Evolutionary conservation across 139 green algal genomes (phyloP).

Genomic region (Chlorella sp.): DNA sequence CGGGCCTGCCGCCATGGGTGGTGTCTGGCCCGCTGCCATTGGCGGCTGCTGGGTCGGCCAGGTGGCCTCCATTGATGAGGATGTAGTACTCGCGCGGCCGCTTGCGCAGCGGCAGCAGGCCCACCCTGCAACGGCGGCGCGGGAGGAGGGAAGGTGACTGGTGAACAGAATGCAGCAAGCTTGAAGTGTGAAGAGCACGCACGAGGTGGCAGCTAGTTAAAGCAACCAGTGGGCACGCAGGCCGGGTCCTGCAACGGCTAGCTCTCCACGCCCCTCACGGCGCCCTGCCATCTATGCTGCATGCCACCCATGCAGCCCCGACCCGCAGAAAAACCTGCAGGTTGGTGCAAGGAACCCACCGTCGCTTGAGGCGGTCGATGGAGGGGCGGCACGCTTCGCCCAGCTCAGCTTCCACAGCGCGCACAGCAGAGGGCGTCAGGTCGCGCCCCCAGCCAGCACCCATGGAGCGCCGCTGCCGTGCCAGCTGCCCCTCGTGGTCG

Average conservation of each 20-base stretch:
- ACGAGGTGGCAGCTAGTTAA: too few relatives aligned
- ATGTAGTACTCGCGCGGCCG: constrained; percentile 25
- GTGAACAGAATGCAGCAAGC: not conserved
- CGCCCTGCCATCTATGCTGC: not conserved
- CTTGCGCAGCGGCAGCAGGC: constrained; percentile 41
- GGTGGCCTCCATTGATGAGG: not conserved
- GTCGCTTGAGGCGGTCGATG: constrained; percentile 40
- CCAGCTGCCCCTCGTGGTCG: constrained; percentile 37
- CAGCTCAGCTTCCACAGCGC: constrained; percentile 37
- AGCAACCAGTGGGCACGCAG: too few relatives aligned
- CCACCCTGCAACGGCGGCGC: constrained; percentile 22
- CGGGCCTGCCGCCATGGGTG: not conserved
- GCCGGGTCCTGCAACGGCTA: not conserved
- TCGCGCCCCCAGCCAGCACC: constrained; percentile 30
- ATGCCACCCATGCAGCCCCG: not conserved
- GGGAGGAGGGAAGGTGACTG: too few relatives aligned
- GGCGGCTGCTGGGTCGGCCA: not conserved
- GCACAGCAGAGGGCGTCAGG: constrained; percentile 38
- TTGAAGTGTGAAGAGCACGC: too few relatives aligned
- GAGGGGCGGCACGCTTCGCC: constrained; percentile 38
- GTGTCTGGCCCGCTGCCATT: not conserved
- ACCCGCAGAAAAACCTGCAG: not conserved
- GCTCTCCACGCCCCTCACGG: not conserved
- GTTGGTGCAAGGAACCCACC: not conserved
- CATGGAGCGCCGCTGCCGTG: constrained; percentile 20